Evolutionary conservation across 176 grass and related monocot species (phyloP).

Genomic region (Ananas comosus): DNA sequence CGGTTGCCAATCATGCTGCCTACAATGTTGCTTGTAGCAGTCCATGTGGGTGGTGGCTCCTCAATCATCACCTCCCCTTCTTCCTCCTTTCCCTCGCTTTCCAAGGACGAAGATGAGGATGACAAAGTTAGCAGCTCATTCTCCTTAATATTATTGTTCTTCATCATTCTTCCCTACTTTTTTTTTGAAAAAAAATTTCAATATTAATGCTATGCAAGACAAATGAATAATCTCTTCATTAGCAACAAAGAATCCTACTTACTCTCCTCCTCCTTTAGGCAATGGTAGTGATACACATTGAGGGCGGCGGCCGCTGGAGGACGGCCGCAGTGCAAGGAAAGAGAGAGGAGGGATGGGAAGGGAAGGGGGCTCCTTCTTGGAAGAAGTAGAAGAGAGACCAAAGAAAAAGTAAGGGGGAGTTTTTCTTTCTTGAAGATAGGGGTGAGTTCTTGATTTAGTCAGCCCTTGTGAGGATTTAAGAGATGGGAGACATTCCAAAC

Average conservation of each 20-base stretch:
- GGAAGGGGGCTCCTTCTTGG: constrained; percentile 2
- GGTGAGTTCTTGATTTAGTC: background rate
- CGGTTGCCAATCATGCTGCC: background rate
- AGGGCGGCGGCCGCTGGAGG: too few relatives aligned
- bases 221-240: too few relatives aligned
- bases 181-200: too few relatives aligned
- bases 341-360: constrained; percentile 7
- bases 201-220: too few relatives aligned
- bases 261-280: constrained; percentile 6
- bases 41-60: background rate
- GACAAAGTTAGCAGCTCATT: constrained; percentile 1
- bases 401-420: constrained; percentile 1
- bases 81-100: constrained; percentile 23
- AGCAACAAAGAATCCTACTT: background rate
- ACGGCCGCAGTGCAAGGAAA: too few relatives aligned
- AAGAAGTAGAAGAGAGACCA: background rate
- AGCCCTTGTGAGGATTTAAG: background rate
- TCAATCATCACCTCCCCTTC: background rate
- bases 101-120: constrained; percentile 17
- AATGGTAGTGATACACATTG: too few relatives aligned
- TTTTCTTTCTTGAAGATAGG: constrained; percentile 11
- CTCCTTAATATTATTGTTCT: constrained; percentile 4
- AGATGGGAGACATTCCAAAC: background rate
- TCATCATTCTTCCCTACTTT: background rate
- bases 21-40: background rate